Percentiles rank a stretch among this genome's conserved stretches.
These are phyloP conservation scores for Pythium utonaiense DNA, from an alignment of 352 stramenopile genomes.

Conservation along the genomic window DNA sequence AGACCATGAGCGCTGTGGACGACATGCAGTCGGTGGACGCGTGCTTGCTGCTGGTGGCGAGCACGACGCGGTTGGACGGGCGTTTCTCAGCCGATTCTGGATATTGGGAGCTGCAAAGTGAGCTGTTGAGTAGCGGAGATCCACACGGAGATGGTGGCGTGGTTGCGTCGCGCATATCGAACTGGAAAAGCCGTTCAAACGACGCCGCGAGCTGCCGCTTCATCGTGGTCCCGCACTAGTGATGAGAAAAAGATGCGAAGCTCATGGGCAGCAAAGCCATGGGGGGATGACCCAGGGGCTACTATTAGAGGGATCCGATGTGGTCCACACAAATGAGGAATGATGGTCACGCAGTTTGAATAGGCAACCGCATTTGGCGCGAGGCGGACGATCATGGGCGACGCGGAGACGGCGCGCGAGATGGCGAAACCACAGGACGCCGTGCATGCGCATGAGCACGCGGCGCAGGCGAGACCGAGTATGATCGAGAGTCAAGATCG, in stretches of 20 bases:
- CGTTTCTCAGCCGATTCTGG: neutral
- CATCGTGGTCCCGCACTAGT: neutral
- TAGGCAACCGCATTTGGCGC: slow-evolving; percentile 1
- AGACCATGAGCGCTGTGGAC: slow-evolving; percentile 55
- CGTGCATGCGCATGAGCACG: neutral
- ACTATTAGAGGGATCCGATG: slow-evolving; percentile 1
- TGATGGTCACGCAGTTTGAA: slow-evolving; percentile 14
- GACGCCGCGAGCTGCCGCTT: neutral
- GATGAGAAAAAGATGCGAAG: neutral
- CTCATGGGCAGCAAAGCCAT: neutral
- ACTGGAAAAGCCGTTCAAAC: slow-evolving; percentile 1
- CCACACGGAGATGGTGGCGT: neutral
- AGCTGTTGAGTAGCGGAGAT: neutral
- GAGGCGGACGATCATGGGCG: neutral
- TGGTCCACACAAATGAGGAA: slow-evolving; percentile 6
- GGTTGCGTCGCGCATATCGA: neutral
- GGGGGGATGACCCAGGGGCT: neutral
- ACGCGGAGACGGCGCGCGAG: neutral
- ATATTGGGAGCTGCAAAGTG: neutral
- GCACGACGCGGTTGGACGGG: neutral
- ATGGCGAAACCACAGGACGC: neutral
- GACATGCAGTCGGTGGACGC: slow-evolving; percentile 58
- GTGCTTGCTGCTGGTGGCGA: slow-evolving; percentile 32
- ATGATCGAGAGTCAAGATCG: neutral
- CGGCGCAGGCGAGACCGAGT: too few relatives aligned